Evolutionary conservation across 306 rosid species (phyloP), one percentile per base, ranked within the genome.

Genomic region (Sicyos baderoa): DNA sequence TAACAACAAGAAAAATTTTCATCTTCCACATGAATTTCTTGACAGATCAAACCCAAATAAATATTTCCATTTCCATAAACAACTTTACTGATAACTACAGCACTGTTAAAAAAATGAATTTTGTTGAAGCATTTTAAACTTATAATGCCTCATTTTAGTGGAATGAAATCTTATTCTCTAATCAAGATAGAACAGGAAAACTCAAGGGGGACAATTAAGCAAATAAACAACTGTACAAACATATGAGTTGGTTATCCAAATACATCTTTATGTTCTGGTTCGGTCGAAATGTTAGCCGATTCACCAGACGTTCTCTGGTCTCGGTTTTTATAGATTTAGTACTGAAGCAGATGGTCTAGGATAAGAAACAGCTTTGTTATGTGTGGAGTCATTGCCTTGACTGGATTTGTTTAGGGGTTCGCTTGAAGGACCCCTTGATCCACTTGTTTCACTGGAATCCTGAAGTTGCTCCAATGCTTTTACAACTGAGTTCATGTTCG

Each of bases 401-500:
- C 25, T 72, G 70, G 54, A 77, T 67, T 73, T 80, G 52, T 29
- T 75, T 11, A 6, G 61, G 55, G 42, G 69, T 58, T 63, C 83
- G 12, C 22, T 83, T 56, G 55, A 47, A 51, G 85, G 73, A 65
- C 68, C 71, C 54, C 62, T 80, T 0, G 42, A 68, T 71, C 72
- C 73, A 35, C 37, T 74, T 21, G 32, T 40, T 52, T 74, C 86
- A 45, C 35, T 72, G 7, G 82, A 60, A 51, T 81, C 82, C 76
- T 74, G 95, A 81, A 94, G 84, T 23, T 81, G 87, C 44, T 94
- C 97, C 71, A 94, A 76, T 75, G 75, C 62, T 72, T 72, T 79
- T 25, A 94, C 96, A 21, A 90, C 95, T 4, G 87, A 85, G 0
- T 81, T 86, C 99, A 94, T 90, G 76, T 73, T 81, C 6, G 97